Evolutionary conservation across 371 early-diverging fungal species (phyloP).

Genomic region (Circinella minor): DNA sequence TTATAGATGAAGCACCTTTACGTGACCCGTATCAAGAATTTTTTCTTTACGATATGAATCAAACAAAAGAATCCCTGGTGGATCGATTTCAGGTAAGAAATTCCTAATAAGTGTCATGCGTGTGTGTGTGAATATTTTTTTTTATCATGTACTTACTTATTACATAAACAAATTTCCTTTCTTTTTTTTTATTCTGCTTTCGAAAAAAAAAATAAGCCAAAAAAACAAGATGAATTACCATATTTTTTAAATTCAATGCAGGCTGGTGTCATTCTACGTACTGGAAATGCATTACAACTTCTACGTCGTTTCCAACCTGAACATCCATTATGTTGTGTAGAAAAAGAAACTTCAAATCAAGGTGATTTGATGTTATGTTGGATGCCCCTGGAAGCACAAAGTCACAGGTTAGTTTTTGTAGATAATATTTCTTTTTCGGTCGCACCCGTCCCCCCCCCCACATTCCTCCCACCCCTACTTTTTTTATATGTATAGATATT

Average conservation of each 20-base stretch:
- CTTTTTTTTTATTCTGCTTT: too few species aligned
- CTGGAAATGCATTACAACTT: constrained; percentile 36
- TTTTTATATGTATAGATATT: too few species aligned
- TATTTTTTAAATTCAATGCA: constrained; percentile 29
- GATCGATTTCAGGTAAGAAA: constrained; percentile 11
- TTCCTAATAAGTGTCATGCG: not conserved
- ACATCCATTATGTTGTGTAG: constrained; percentile 32
- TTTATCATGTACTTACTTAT: too few species aligned
- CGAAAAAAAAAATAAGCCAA: constrained; percentile 16
- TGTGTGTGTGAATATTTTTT: too few species aligned
- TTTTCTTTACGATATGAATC: constrained; percentile 34
- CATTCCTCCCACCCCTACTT: too few species aligned
- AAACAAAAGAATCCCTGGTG: constrained; percentile 3
- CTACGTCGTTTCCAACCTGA: constrained; percentile 29
- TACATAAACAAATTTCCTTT: too few species aligned
- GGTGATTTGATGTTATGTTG: constrained; percentile 13
- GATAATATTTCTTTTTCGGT: not conserved
- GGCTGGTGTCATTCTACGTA: constrained; percentile 32
- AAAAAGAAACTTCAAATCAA: not conserved
- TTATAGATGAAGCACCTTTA: constrained; percentile 9
- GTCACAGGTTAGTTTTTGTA: constrained; percentile 21
- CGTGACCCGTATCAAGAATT: constrained; percentile 54
- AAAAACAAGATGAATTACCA: constrained; percentile 23
- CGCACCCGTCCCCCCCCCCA: not conserved
- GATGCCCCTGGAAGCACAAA: constrained; percentile 15